These are phyloP conservation scores for Mycena galopus DNA, from an alignment of 768 basidiomycete genomes.

Conservation along the genomic window DNA sequence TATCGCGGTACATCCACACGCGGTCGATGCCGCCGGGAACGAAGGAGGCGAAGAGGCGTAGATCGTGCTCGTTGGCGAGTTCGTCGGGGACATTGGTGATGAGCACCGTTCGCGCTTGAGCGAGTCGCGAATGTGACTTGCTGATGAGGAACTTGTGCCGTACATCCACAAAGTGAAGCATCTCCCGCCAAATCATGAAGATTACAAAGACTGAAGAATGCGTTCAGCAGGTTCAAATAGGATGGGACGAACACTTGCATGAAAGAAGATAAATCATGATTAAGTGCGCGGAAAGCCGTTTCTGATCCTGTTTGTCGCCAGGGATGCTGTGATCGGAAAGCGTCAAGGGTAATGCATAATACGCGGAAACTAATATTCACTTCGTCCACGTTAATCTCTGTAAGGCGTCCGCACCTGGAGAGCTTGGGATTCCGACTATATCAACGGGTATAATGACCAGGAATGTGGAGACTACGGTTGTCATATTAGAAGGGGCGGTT, in stretches of 20 bases:
- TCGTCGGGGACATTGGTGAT: constrained; percentile 73
- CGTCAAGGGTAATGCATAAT: no score
- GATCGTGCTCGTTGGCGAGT: constrained; percentile 59
- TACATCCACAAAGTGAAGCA: constrained; percentile 67
- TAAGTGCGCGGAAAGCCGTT: constrained; percentile 69
- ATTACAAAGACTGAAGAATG: constrained; percentile 65
- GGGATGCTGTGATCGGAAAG: constrained; percentile 48
- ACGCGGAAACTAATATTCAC: constrained; percentile 46
- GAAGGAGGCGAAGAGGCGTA: constrained; percentile 68
- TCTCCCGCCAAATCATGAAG: constrained; percentile 70
- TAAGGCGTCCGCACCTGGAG: constrained; percentile 48
- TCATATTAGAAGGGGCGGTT: no score
- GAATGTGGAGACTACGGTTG: constrained; percentile 62
- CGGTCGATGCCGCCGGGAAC: constrained; percentile 78
- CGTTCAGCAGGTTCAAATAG: constrained; percentile 4
- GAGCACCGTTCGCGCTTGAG: constrained; percentile 78
- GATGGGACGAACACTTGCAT: constrained; percentile 50
- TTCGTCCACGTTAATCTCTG: constrained; percentile 65
- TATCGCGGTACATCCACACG: constrained; percentile 77
- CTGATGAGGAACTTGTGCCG: constrained; percentile 72
- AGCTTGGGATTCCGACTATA: constrained; percentile 53
- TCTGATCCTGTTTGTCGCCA: constrained; percentile 49
- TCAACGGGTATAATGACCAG: constrained; percentile 71
- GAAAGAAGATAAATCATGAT: constrained; percentile 64
- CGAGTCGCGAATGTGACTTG: constrained; percentile 67